phyloP scores from a whole-genome alignment of 768 basidiomycete species.

The Macrocybe gigantea region DNA sequence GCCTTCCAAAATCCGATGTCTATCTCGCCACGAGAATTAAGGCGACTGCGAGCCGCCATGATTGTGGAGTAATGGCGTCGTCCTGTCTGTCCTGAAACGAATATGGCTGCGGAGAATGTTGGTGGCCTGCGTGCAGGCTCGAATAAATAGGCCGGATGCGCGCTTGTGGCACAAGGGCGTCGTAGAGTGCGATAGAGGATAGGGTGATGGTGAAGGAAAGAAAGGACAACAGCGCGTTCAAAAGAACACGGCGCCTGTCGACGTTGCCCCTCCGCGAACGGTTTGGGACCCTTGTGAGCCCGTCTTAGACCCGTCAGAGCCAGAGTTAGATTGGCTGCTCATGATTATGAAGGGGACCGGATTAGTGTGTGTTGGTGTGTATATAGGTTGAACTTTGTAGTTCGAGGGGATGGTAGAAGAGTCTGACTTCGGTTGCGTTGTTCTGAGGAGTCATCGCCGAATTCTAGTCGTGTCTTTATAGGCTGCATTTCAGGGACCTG shows the following conservation, averaged over 20 bases:
- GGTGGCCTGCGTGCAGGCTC: too few species aligned
- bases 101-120: too few species aligned
- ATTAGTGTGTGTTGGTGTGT: slow-evolving; percentile 1
- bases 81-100: too few species aligned
- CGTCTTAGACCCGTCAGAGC: slow-evolving; percentile 23
- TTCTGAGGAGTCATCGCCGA: slow-evolving; percentile 26
- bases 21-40: too few species aligned
- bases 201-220: slow-evolving; percentile 8
- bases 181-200: slow-evolving; percentile 6
- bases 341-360: slow-evolving; percentile 19
- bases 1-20: too few species aligned
- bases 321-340: slow-evolving; percentile 35
- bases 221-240: slow-evolving; percentile 21
- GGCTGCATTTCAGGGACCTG: slow-evolving; percentile 13
- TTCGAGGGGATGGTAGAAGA: slow-evolving; percentile 5
- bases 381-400: slow-evolving; percentile 4
- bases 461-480: slow-evolving; percentile 20
- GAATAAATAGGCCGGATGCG: too few species aligned
- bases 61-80: too few species aligned
- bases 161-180: too few species aligned
- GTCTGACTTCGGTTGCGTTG: slow-evolving; percentile 12
- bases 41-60: too few species aligned
- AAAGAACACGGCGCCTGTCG: slow-evolving; percentile 56
- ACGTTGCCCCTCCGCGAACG: slow-evolving; percentile 44
- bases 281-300: slow-evolving; percentile 27